Evolutionary conservation across 208 protist genomes (phyloP), one percentile per base, ranked within the genome.

Genomic region (Leishmania lainsoni): DNA sequence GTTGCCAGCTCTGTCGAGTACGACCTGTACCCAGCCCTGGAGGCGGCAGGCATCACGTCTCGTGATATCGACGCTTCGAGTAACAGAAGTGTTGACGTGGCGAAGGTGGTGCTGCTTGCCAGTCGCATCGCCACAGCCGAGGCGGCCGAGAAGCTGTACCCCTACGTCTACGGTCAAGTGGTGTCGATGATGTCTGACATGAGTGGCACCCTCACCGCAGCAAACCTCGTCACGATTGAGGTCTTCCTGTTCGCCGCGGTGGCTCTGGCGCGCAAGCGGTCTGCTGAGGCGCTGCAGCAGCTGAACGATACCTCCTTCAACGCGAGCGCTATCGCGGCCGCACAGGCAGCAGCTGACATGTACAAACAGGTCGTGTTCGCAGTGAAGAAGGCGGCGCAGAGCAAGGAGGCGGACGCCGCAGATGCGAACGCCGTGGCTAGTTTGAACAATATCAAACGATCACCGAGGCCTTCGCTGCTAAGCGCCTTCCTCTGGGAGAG

Each of bases 191-290:
- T 86, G 72, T 75, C 76, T 26, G 73, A 86, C 78, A 79, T 74
- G 48, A 72, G 45, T 32, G 77, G 32, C 65, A 84, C 84, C 20
- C 81, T 84, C 80, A 90, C 81, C 51, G 86, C 90, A 9, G 88
- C 84, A 3, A 93, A 95, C 81, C 81, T 95, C 16, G 87, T 88
- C 63, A 90, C 86, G 5, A 79, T 96, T 42, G 94, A 97, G 87
- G 90, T 89, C 17, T 61, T 97, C 4, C 86, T 97, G 26, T 88
- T 95, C 74, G 88, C 91, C n/a, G 77, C 89, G 45, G 86, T 90
- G 20, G 80, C 80, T 17, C 59, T 95, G n/a, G 87, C 89, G 1
- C 83, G 83, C 22, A 92, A 93, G 86, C 88, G 89, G 69, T 81
- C 90, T 2, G 68, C 79, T 4, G 92, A 93, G 81, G 83, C 88